phyloP scores from a whole-genome alignment of 768 basidiomycete genomes.

The Termitomyces sp. region DNA sequence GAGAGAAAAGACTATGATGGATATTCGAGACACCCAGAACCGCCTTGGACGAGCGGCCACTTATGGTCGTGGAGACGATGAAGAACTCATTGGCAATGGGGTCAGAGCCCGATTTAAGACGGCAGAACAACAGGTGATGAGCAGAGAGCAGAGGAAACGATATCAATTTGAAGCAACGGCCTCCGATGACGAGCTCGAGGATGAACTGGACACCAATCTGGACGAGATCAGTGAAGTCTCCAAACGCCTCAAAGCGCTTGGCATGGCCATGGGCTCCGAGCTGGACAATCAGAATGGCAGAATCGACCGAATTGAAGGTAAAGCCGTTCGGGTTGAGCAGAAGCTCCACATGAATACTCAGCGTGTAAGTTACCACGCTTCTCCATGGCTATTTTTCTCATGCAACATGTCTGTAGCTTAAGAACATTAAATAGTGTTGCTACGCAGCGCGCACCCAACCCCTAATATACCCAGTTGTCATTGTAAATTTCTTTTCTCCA shows the following conservation, averaged over 20 bases:
- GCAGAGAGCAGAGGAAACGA: constrained; percentile 59
- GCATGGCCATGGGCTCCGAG: constrained; percentile 81
- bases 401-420: constrained; percentile 36
- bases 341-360: constrained; percentile 80
- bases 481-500: neutral
- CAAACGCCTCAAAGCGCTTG: constrained; percentile 73
- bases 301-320: constrained; percentile 70
- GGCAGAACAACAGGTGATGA: constrained; percentile 37
- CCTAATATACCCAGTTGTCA: too few relatives aligned
- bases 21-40: constrained; percentile 83
- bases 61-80: constrained; percentile 45
- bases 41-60: constrained; percentile 72
- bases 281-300: constrained; percentile 81
- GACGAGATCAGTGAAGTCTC: constrained; percentile 79
- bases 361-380: constrained; percentile 42
- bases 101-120: constrained; percentile 38
- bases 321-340: constrained; percentile 71
- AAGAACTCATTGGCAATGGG: constrained; percentile 33
- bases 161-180: constrained; percentile 90
- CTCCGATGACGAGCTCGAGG: constrained; percentile 91
- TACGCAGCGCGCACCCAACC: neutral
- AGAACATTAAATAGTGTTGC: constrained; percentile 44
- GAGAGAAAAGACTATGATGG: constrained; percentile 79
- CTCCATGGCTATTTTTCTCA: neutral
- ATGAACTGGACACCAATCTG: constrained; percentile 89